Evolutionary conservation across 345 rosid species (phyloP).

Genomic region (Citrus inodora): DNA sequence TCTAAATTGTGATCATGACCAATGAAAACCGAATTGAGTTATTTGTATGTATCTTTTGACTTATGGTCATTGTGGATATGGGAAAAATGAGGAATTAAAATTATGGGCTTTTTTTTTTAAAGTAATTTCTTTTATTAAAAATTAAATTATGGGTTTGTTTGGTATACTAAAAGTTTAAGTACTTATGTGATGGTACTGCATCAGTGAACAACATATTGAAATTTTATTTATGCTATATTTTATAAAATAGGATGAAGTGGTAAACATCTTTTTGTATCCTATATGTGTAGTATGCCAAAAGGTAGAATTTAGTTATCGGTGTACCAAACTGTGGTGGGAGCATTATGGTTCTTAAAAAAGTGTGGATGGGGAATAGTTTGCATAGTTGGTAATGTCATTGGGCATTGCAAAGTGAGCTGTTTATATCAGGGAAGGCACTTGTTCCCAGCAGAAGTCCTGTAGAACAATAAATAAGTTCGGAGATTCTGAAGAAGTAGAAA

Average conservation of each 20-base stretch:
- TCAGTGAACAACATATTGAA: not conserved
- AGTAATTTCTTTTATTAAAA: too few relatives aligned
- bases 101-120: too few relatives aligned
- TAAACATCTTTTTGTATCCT: not conserved
- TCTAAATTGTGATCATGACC: too few relatives aligned
- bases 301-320: not conserved
- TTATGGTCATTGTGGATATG: not conserved
- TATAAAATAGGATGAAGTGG: not conserved
- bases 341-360: not conserved
- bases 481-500: not conserved
- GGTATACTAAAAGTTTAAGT: not conserved
- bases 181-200: not conserved
- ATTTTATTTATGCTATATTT: not conserved
- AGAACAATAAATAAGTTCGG: not conserved
- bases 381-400: not conserved
- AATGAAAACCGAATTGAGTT: not conserved
- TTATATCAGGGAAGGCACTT: not conserved
- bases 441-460: not conserved
- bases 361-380: not conserved
- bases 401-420: not conserved
- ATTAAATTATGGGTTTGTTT: not conserved
- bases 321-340: not conserved
- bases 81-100: not conserved
- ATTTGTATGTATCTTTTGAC: not conserved
- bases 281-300: not conserved